Base-by-base conservation (phyloP, 2,329 filamentous ascomycete species). In the Penicillium sclerotigenum region DNA sequence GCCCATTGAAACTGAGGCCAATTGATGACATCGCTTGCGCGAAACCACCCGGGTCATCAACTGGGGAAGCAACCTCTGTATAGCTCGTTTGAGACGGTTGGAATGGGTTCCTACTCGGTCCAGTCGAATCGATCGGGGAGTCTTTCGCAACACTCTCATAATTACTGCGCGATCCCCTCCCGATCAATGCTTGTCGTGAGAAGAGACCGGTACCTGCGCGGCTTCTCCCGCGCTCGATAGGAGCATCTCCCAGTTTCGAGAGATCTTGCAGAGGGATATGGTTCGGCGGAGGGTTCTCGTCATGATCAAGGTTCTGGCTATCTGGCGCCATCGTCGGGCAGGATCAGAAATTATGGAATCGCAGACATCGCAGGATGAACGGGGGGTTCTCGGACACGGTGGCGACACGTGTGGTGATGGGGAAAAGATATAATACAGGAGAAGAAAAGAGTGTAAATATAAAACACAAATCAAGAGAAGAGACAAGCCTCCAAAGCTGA, bases 211-310 rank as follows among this genome's bases (percentile, higher is more conserved):
- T 78, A 73, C 64, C 79, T 56, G 59, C 63, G 56, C 66, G 67
- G 57, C 62, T 63, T 59, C 67, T 61, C 28, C 72, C 62, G 58
- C 66, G 63, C 26, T 68, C 70, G 29, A 67, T 69, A 18, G 64
- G 56, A 33, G 61, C 62, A 46, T 71, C 72, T 33, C 71, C 71
- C 26, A 72, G 69, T 56, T 73, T 71, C 13, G 77, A 77, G 34
- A 89, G 77, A 65, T 87, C 83, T 72, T 86, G 86, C 56, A 93
- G 78, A 57, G 88, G 88, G 75, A 94, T 92, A 59, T 75, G 73
- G 56, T 68, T 59, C n/a, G 61, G 59, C 22, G 65, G 59, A 51
- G 60, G 59, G 50, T 62, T 62, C 37, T 71, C 65, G 56, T 65
- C 57, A 61, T 67, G 57, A 59, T 65, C 67, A 62, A 61, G 62